phyloP scores from a whole-genome alignment of 2,329 filamentous ascomycete species.

The Aspergillus novofumigatus region DNA sequence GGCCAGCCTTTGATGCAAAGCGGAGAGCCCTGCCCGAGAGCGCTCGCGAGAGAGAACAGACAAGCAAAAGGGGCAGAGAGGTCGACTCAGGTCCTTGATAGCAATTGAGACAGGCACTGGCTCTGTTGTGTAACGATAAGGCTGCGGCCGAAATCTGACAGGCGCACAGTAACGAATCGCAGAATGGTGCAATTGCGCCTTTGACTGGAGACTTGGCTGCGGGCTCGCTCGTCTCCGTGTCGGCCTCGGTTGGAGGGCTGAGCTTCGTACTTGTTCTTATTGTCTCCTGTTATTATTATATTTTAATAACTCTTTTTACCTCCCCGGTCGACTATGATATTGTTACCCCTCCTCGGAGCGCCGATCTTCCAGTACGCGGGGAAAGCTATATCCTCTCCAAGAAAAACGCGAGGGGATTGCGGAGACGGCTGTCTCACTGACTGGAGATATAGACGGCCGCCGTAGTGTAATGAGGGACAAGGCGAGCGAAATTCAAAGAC shows the following conservation, averaged over 20 bases:
- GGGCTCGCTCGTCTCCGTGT: constrained; percentile 3
- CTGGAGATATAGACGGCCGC: constrained; percentile 13
- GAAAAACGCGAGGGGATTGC: constrained; percentile 20
- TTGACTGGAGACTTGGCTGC: constrained; percentile 13
- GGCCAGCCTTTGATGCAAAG: constrained; percentile 36
- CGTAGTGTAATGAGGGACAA: constrained; percentile 7
- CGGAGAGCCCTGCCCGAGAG: constrained; percentile 41
- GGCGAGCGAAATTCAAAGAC: constrained; percentile 3
- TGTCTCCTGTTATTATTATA: constrained; percentile 13
- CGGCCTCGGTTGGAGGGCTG: constrained; percentile 1
- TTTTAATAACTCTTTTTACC: constrained; percentile 14
- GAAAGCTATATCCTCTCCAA: constrained; percentile 31
- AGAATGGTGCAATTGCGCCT: constrained; percentile 1
- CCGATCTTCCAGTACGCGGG: constrained; percentile 32
- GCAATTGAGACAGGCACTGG: constrained; percentile 18
- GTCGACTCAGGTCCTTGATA: constrained; percentile 18
- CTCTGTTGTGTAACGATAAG: constrained; percentile 18
- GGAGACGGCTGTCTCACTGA: constrained; percentile 27
- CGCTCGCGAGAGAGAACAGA: constrained; percentile 26
- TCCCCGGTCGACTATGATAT: constrained; percentile 17
- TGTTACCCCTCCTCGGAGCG: constrained; percentile 25
- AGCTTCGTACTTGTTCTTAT: constrained; percentile 12
- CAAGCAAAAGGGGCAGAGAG: constrained; percentile 14
- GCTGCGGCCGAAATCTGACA: constrained; percentile 1
- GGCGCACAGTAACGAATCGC: neutral